Evolutionary conservation across 148 eudicot species (phyloP).

Genomic region (Rhododendron molle): DNA sequence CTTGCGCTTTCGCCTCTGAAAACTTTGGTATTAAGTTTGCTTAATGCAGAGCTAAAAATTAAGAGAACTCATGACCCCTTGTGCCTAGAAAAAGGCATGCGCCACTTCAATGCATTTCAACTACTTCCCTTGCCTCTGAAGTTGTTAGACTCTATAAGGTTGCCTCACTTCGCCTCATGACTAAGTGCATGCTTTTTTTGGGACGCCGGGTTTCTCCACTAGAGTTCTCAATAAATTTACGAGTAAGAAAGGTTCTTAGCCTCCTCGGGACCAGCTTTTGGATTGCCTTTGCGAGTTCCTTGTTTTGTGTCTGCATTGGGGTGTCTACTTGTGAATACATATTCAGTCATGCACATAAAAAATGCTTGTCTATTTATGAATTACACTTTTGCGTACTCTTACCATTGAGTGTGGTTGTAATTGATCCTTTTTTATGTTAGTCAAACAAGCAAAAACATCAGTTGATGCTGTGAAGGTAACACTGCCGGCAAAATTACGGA

Average conservation of each 20-base stretch:
- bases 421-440: constrained; percentile 20
- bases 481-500: constrained; percentile 28
- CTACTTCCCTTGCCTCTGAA: neutral
- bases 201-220: neutral
- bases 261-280: neutral
- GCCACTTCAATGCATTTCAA: neutral
- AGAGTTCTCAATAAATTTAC: neutral
- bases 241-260: neutral
- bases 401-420: neutral
- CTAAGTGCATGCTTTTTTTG: neutral
- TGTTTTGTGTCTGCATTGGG: neutral
- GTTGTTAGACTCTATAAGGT: neutral
- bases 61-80: neutral
- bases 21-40: neutral
- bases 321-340: neutral
- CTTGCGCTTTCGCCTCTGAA: too few relatives aligned
- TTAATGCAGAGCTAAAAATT: neutral
- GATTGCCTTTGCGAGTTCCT: neutral
- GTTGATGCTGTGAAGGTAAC: constrained; percentile 30
- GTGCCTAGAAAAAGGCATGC: neutral
- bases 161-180: neutral
- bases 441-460: constrained; percentile 31
- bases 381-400: neutral
- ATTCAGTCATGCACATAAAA: neutral
- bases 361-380: neutral